Conservation (phyloP, 192 early-diverging fungal genomes). For the Chytriomyces sp. region DNA sequence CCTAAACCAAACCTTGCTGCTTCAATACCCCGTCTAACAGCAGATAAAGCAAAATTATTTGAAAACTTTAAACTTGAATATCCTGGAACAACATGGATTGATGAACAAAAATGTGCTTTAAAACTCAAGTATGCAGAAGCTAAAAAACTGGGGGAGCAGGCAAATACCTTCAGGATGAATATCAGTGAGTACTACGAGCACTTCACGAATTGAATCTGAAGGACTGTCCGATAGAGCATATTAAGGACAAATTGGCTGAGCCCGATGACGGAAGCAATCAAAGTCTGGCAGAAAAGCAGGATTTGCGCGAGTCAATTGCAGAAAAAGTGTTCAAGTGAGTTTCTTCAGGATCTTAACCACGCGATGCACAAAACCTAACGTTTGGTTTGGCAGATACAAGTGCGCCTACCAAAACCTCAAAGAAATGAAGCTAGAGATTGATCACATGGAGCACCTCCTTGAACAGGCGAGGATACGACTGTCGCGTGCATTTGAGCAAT, state of each 20-base stretch:
- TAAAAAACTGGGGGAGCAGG: slow-evolving; percentile 54
- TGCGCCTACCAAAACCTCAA: slow-evolving; percentile 56
- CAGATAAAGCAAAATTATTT: slow-evolving; percentile 62
- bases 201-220: not conserved
- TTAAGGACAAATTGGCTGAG: slow-evolving; percentile 34
- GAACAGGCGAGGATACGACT: slow-evolving; percentile 58
- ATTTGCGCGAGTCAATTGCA: slow-evolving; percentile 20
- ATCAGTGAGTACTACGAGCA: slow-evolving; percentile 48
- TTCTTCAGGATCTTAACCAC: too few species aligned
- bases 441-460: slow-evolving; percentile 66
- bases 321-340: slow-evolving; percentile 12
- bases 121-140: slow-evolving; percentile 58
- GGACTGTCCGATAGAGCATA: slow-evolving; percentile 6
- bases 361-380: too few species aligned
- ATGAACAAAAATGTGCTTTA: slow-evolving; percentile 56
- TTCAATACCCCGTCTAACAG: slow-evolving; percentile 40
- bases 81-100: slow-evolving; percentile 57
- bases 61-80: slow-evolving; percentile 58
- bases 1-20: slow-evolving; percentile 18
- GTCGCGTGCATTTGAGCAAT: slow-evolving; percentile 61
- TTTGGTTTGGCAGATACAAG: slow-evolving; percentile 45
- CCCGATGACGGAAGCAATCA: slow-evolving; percentile 17
- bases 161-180: slow-evolving; percentile 38
- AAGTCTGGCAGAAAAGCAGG: not conserved
- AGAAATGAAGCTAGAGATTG: slow-evolving; percentile 63